A percentile compares a stretch with the other conserved stretches of the same genome.
These are phyloP conservation scores for Osmanthus fragrans DNA, from an alignment of 257 asterid species.

Conservation along the genomic window DNA sequence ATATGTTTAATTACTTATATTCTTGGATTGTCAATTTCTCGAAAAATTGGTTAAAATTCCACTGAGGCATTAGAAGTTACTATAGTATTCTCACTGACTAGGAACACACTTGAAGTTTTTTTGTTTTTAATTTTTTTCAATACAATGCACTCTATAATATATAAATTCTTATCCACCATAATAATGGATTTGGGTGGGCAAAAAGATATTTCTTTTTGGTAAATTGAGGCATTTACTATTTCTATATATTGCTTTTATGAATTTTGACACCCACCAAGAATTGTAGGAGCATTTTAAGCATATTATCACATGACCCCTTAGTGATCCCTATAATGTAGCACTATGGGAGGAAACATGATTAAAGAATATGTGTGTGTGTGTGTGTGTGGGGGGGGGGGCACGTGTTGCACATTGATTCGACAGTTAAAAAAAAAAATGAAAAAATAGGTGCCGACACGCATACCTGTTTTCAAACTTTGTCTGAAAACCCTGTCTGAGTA, in stretches of 20 bases:
- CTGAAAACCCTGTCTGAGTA: too few species aligned
- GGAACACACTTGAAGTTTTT: background rate
- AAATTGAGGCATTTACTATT: background rate
- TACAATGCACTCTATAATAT: too few species aligned
- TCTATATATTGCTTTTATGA: background rate
- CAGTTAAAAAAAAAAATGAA: too few species aligned
- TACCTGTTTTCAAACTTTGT: too few species aligned
- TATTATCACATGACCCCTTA: background rate
- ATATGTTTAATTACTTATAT: too few species aligned
- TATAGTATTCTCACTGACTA: background rate
- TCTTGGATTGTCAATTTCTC: too few species aligned
- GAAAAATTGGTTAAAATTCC: background rate
- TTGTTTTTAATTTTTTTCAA: too few species aligned
- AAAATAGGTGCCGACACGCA: too few species aligned
- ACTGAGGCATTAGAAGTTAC: too few species aligned
- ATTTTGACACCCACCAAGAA: background rate
- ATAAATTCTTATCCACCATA: background rate
- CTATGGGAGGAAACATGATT: background rate
- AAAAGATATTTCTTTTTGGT: background rate
- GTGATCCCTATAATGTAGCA: background rate
- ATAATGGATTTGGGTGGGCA: background rate
- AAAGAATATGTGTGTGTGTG: too few species aligned
- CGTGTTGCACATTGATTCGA: too few species aligned
- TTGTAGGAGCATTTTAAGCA: background rate
- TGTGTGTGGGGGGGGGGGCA: too few species aligned